Evolutionary conservation across 768 basidiomycete genomes (phyloP), one percentile per base, ranked within the genome.

Genomic region (Rhizopogon rudus): DNA sequence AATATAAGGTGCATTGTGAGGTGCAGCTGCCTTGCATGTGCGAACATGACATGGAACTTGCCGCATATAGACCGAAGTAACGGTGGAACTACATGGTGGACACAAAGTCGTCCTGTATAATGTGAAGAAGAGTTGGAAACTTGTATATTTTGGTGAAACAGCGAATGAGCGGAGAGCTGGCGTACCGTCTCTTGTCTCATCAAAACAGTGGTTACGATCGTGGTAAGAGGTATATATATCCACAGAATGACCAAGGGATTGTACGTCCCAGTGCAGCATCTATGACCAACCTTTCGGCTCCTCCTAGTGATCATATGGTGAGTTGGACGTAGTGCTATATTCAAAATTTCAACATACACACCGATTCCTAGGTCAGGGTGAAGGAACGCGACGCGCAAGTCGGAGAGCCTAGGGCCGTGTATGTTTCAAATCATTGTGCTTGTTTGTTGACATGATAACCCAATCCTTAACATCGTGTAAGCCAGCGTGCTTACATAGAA

Each of bases 291-390:
- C 96, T 81, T 71, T 99, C 96, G 2, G 96, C 96, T 17, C 96
- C 96, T 60, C 96, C 95, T 98, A 63, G 13, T 12, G 37, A 44
- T 12, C 12, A 17, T 40, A 52, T 42, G 39, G 42, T 48, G 52
- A 57, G 33, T 17, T 13, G 43, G 40, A 40, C 35, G 20, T 20
- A 20, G 20, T 2, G 42, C 10, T 10, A 39, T 5, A 13, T 9
- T 40, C 22, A 45, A 33, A 29, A 6, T 5, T 5, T 17, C 25
- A 25, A 20, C 35, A 31, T 29, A 62, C 68, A 43, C 61, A 93
- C 94, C 95, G 50, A 98, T 94, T 55, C 95, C 95, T 5, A 98
- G 76, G 74, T 98, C 95, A 35, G 95, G 95, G 66, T 98, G 95
- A 53, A 97, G 77, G 71, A 97, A 93, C 5, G 91, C 93, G 57